Percentiles rank a stretch among this genome's conserved stretches.
phyloP scores from a whole-genome alignment of 495 filamentous ascomycete species.

The Neurospora terricola region DNA sequence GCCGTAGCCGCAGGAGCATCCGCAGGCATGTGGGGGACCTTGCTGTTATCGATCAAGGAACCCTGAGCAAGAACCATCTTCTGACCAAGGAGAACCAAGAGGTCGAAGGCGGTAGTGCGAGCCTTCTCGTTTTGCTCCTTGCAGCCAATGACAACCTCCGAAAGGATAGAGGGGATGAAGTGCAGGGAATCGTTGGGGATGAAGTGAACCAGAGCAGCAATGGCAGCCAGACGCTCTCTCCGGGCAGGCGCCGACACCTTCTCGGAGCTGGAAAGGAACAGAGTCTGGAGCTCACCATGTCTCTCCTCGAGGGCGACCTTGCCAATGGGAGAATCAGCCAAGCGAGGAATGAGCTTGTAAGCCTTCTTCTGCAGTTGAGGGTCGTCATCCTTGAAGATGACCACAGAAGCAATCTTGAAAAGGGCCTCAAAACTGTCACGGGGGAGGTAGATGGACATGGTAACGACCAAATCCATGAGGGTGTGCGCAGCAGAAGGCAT shows the following conservation, averaged over 20 bases:
- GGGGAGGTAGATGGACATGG: conserved; percentile 87
- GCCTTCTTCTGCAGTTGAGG: conserved; percentile 98
- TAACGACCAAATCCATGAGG: conserved; percentile 90
- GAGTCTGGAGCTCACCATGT: conserved; percentile 61
- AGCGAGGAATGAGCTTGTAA: conserved; percentile 88
- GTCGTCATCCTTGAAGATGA: conserved; percentile 67
- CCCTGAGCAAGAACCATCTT: conserved; percentile 59
- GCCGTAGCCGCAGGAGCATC: conserved; percentile 68
- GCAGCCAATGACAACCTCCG: conserved; percentile 86
- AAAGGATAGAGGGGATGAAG: conserved; percentile 84
- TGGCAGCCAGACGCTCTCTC: conserved; percentile 72
- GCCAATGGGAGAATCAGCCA: conserved; percentile 70
- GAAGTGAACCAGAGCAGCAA: conserved; percentile 66
- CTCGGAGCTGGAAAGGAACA: conserved; percentile 67
- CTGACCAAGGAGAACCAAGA: conserved; percentile 80
- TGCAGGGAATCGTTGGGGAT: conserved; percentile 68
- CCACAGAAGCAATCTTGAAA: conserved; percentile 70
- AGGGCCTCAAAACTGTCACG: conserved; percentile 68
- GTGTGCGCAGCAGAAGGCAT: conserved; percentile 94
- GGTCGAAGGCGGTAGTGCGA: conserved; percentile 75
- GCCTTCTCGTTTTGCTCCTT: conserved; percentile 97
- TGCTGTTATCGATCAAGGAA: conserved; percentile 67
- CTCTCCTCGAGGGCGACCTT: conserved; percentile 59
- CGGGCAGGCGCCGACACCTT: conserved; percentile 77
- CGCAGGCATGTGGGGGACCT: conserved; percentile 73